Conservation (phyloP, 1,284 basidiomycete genomes). For the Waitea zeae region DNA sequence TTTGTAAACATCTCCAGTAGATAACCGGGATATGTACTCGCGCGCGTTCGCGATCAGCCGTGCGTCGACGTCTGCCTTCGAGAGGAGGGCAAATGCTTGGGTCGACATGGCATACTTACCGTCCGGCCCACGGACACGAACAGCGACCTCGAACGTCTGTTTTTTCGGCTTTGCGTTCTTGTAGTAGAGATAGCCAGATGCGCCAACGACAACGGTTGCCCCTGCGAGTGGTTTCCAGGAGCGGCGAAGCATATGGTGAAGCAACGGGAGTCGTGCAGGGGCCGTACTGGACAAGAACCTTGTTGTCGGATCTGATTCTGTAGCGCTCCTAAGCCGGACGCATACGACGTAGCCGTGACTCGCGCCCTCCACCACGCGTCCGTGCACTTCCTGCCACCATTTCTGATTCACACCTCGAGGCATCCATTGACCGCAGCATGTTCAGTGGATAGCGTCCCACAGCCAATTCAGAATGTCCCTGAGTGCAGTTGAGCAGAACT, state of each 20-base stretch:
- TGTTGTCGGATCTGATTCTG: too few relatives aligned
- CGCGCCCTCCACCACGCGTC: too few relatives aligned
- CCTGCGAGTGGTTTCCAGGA: constrained; percentile 48
- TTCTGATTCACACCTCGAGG: too few relatives aligned
- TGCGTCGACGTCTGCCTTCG: constrained; percentile 35
- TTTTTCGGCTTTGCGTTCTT: constrained; percentile 15
- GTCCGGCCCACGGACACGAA: constrained; percentile 35
- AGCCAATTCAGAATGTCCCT: too few relatives aligned
- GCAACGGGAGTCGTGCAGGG: too few relatives aligned
- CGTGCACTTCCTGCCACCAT: too few relatives aligned
- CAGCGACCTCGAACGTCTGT: constrained; percentile 34
- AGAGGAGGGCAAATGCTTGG: constrained; percentile 36
- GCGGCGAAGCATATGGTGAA: constrained; percentile 35
- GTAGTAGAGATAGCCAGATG: constrained; percentile 32
- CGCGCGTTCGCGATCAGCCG: constrained; percentile 41
- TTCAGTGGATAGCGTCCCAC: too few relatives aligned
- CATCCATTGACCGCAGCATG: too few relatives aligned
- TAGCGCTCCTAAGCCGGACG: too few relatives aligned
- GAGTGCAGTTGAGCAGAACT: too few relatives aligned
- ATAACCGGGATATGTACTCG: constrained; percentile 24
- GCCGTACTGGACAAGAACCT: too few relatives aligned
- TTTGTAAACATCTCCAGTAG: constrained; percentile 42
- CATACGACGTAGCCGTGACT: too few relatives aligned
- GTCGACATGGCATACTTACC: constrained; percentile 38
- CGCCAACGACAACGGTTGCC: constrained; percentile 25